Percentiles rank a stretch among this genome's conserved stretches.
phyloP scores from a whole-genome alignment of 108 stramenopile species.

The Aureococcus anophagefferens region DNA sequence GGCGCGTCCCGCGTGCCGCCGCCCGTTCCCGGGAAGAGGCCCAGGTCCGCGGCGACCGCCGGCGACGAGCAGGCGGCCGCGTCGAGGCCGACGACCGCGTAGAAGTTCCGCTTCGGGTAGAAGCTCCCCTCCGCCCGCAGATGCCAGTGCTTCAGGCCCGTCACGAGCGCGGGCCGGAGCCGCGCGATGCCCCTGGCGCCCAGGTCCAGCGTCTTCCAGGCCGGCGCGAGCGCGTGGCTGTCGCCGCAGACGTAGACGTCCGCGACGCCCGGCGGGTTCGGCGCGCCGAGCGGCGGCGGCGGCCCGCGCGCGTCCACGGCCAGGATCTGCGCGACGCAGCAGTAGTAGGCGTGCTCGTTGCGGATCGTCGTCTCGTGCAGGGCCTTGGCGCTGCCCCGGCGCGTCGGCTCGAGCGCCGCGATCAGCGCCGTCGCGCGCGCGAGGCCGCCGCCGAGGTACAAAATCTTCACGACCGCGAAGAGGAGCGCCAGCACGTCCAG shows the following conservation, averaged over 20 bases:
- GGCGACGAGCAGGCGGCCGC: no score
- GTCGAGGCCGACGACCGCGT: neutral
- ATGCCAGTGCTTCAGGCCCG: slow-evolving; percentile 49
- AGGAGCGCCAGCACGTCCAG: slow-evolving; percentile 27
- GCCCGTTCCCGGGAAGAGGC: no score
- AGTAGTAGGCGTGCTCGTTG: slow-evolving; percentile 40
- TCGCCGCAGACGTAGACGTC: slow-evolving; percentile 33
- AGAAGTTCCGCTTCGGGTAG: slow-evolving; percentile 39
- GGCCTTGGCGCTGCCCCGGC: slow-evolving; percentile 4
- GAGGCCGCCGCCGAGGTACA: slow-evolving; percentile 21
- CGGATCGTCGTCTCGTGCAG: slow-evolving; percentile 32
- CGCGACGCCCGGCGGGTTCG: neutral
- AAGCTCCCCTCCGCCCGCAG: slow-evolving; percentile 28
- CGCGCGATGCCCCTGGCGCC: neutral
- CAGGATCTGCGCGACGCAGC: slow-evolving; percentile 12
- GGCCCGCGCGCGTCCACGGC: neutral
- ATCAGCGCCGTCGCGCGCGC: slow-evolving; percentile 16
- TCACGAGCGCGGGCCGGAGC: slow-evolving; percentile 31
- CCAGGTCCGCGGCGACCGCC: neutral
- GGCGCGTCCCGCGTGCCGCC: neutral
- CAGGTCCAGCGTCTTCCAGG: slow-evolving; percentile 5
- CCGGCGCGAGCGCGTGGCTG: slow-evolving; percentile 23
- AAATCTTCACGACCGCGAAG: slow-evolving; percentile 24
- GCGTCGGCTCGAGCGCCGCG: slow-evolving; percentile 16
- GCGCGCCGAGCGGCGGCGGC: neutral